A percentile compares a stretch with the other conserved stretches of the same genome.
These are phyloP conservation scores for Colletotrichum acutatum DNA, from an alignment of 2,329 filamentous ascomycete species.

Conservation along the genomic window DNA sequence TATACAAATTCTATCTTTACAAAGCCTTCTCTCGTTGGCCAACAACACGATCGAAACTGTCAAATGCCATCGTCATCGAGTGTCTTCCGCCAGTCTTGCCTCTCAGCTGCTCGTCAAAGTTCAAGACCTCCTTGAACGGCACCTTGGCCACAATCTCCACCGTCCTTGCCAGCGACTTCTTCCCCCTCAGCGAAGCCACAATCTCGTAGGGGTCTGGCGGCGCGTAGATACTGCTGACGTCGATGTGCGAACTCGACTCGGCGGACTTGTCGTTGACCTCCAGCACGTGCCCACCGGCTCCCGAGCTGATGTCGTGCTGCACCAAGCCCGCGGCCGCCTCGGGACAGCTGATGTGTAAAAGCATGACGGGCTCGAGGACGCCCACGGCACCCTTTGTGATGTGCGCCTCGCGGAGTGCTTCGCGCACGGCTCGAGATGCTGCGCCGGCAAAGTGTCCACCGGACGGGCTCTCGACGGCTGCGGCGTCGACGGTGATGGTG, in stretches of 20 bases:
- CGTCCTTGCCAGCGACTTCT: conserved; percentile 60
- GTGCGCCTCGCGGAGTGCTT: conserved; percentile 73
- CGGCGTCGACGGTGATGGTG: conserved; percentile 71
- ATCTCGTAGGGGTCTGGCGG: conserved; percentile 85
- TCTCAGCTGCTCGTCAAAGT: conserved; percentile 88
- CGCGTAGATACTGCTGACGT: conserved; percentile 82
- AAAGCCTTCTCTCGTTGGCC: conserved; percentile 64
- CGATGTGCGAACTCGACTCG: conserved; percentile 61
- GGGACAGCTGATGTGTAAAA: conserved; percentile 85
- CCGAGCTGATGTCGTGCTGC: conserved; percentile 81
- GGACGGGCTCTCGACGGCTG: conserved; percentile 66
- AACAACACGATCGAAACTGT: conserved; percentile 66
- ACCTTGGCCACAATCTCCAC: conserved; percentile 84
- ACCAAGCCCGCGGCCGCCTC: conserved; percentile 84
- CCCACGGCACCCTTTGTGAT: conserved; percentile 62
- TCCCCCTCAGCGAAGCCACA: conserved; percentile 65
- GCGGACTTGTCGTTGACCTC: conserved; percentile 71
- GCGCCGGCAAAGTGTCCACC: conserved; percentile 76
- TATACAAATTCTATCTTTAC: conserved; percentile 34
- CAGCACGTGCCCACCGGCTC: conserved; percentile 77
- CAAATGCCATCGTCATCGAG: conserved; percentile 68
- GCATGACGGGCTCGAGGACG: conserved; percentile 95
- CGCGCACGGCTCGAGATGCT: conserved; percentile 71
- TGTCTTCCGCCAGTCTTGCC: conserved; percentile 88
- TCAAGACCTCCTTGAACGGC: conserved; percentile 95